These are phyloP conservation scores for Arachnopeziza araneosa DNA, from an alignment of 2,329 filamentous ascomycete species.

Conservation along the genomic window DNA sequence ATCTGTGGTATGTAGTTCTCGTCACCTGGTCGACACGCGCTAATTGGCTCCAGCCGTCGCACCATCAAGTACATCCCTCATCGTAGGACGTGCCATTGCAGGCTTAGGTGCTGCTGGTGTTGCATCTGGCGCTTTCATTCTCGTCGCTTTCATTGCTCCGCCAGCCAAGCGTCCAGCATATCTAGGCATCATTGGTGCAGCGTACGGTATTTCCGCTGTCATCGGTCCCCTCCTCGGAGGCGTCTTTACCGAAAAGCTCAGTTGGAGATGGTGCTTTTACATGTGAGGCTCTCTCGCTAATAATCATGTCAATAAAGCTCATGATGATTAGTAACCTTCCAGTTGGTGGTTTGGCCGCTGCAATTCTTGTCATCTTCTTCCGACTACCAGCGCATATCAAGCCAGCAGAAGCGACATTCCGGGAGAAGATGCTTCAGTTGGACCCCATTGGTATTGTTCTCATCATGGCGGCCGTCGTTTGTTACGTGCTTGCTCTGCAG, in stretches of 20 bases:
- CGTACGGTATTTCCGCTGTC: constrained; percentile 16
- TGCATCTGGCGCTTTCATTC: constrained; percentile 29
- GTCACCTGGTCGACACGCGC: neutral
- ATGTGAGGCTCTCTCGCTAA: constrained; percentile 18
- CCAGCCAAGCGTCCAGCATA: constrained; percentile 11
- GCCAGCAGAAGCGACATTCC: constrained; percentile 26
- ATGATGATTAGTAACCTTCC: constrained; percentile 30
- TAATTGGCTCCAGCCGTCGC: constrained; percentile 11
- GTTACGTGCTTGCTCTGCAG: constrained; percentile 42
- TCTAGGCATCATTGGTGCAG: constrained; percentile 24
- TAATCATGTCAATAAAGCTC: neutral
- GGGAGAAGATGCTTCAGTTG: constrained; percentile 43
- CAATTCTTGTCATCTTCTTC: constrained; percentile 34
- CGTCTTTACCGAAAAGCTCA: constrained; percentile 28
- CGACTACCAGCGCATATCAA: neutral
- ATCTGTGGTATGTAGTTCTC: constrained; percentile 25
- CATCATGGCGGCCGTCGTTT: constrained; percentile 39
- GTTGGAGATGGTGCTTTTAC: constrained; percentile 21
- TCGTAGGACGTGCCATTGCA: constrained; percentile 29
- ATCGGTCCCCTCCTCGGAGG: constrained; percentile 30
- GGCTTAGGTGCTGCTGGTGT: constrained; percentile 26
- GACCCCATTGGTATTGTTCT: constrained; percentile 40
- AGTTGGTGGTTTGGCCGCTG: constrained; percentile 33
- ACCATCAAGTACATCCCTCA: constrained; percentile 26
- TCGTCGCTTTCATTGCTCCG: constrained; percentile 20